Conservation (phyloP, 192 early-diverging fungal species). For the Coemansia sp. region DNA sequence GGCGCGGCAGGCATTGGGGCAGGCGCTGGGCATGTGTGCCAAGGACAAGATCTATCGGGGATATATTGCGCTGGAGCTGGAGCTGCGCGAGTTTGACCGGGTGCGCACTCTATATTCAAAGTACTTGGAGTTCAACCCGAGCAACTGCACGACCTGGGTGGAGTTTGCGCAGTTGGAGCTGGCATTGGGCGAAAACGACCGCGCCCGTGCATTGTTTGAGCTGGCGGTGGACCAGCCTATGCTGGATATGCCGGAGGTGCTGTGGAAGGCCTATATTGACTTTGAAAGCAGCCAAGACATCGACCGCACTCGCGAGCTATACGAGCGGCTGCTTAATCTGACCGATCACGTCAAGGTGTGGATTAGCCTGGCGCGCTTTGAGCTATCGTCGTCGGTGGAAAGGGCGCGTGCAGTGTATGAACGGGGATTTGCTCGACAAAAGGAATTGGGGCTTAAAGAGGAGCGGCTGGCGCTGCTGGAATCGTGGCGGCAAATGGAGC, state of each 20-base stretch:
- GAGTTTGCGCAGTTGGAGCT: conserved; percentile 92
- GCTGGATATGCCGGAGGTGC: conserved; percentile 96
- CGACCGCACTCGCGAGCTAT: conserved; percentile 71
- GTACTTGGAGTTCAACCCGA: conserved; percentile 83
- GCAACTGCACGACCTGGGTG: conserved; percentile 92
- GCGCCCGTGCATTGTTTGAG: conserved; percentile 85
- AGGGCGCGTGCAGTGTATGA: conserved; percentile 75
- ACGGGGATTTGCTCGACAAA: conserved; percentile 68
- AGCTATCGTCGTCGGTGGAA: conserved; percentile 49
- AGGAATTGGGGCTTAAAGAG: conserved; percentile 71
- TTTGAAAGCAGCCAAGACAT: conserved; percentile 86
- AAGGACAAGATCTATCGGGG: conserved; percentile 93
- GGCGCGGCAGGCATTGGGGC: conserved; percentile 80
- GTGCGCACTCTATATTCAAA: conserved; percentile 87
- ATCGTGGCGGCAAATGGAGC: conserved; percentile 83
- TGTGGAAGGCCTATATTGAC: conserved; percentile 99
- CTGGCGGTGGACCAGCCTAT: conserved; percentile 84
- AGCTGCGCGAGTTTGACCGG: conserved; percentile 92
- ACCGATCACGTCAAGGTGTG: conserved; percentile 97
- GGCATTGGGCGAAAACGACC: conserved; percentile 80
- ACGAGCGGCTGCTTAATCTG: conserved; percentile 78
- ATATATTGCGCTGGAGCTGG: conserved; percentile 94
- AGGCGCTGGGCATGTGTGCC: conserved; percentile 78
- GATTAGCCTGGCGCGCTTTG: conserved; percentile 93
- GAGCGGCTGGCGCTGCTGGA: conserved; percentile 75